A percentile compares a stretch with the other conserved stretches of the same genome.
Conservation (phyloP, 352 stramenopile genomes). For the Blastocystis sp. region DNA sequence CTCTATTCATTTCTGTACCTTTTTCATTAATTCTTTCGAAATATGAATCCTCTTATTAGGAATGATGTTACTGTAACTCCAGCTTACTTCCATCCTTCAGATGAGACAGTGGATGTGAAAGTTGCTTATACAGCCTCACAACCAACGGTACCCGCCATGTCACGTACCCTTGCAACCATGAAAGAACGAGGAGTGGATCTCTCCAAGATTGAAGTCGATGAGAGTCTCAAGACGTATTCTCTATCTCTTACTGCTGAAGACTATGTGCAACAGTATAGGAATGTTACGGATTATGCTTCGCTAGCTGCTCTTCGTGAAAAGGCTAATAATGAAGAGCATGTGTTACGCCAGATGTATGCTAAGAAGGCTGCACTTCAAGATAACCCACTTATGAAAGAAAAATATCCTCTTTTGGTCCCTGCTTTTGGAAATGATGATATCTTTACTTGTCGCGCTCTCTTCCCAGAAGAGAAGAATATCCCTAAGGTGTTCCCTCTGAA, state of each 20-base stretch:
- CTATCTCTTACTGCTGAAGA: slow-evolving; percentile 60
- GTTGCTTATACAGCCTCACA: slow-evolving; percentile 5
- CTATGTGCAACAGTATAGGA: slow-evolving; percentile 67
- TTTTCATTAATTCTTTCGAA: slow-evolving; percentile 29
- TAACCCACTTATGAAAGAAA: slow-evolving; percentile 69
- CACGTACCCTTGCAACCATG: slow-evolving; percentile 34
- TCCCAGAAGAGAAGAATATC: slow-evolving; percentile 60
- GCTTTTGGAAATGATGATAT: slow-evolving; percentile 70
- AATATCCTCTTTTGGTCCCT: slow-evolving; percentile 69
- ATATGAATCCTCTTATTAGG: slow-evolving; percentile 30
- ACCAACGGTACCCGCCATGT: slow-evolving; percentile 56
- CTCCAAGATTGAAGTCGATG: slow-evolving; percentile 50
- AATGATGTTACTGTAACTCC: slow-evolving; percentile 26
- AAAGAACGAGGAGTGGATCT: slow-evolving; percentile 51
- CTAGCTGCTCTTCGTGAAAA: slow-evolving; percentile 62
- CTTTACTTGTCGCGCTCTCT: slow-evolving; percentile 60
- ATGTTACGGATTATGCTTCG: background rate
- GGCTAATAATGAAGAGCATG: slow-evolving; percentile 70
- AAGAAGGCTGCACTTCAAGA: slow-evolving; percentile 69
- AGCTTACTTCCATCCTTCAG: slow-evolving; percentile 5
- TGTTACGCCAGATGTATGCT: slow-evolving; percentile 71
- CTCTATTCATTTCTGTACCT: background rate
- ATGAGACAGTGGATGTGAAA: slow-evolving; percentile 27
- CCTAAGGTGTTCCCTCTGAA: slow-evolving; percentile 66
- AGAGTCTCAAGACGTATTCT: slow-evolving; percentile 6